A percentile compares a stretch with the other conserved stretches of the same genome.
Conservation (phyloP, 148 eudicot species). For the Hydrangea macrophylla region DNA sequence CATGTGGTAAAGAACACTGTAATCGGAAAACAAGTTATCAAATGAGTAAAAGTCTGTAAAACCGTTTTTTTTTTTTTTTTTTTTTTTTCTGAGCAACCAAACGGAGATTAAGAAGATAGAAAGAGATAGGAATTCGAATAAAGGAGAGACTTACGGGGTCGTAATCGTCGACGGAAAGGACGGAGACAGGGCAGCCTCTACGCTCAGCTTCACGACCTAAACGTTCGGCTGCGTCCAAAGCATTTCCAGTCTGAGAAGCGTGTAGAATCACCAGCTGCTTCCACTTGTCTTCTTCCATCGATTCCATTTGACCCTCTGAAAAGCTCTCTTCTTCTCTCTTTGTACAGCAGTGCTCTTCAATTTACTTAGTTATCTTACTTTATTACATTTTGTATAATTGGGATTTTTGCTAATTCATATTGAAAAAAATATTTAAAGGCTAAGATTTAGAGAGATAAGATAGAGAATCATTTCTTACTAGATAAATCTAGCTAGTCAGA, state of each 20-base stretch:
- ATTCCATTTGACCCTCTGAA: no score
- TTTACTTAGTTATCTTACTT: no score
- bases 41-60: not conserved
- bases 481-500: no score
- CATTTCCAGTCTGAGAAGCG: slow-evolving; percentile 83
- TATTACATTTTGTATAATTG: no score
- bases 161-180: slow-evolving; percentile 63
- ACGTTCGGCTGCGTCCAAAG: slow-evolving; percentile 82
- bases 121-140: not conserved
- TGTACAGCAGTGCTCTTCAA: no score
- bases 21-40: slow-evolving; percentile 10
- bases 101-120: not conserved
- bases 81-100: not conserved
- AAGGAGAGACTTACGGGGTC: slow-evolving; percentile 47
- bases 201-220: slow-evolving; percentile 81
- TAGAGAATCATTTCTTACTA: no score
- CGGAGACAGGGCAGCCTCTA: slow-evolving; percentile 56
- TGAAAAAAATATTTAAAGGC: no score
- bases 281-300: slow-evolving; percentile 50
- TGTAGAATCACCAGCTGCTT: slow-evolving; percentile 55
- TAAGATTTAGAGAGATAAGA: no score
- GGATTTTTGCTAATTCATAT: no score
- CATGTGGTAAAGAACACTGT: slow-evolving; percentile 51
- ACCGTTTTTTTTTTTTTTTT: not conserved
- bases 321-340: not conserved